Conservation (phyloP, 495 filamentous ascomycete species). For the Neurospora sp. region DNA sequence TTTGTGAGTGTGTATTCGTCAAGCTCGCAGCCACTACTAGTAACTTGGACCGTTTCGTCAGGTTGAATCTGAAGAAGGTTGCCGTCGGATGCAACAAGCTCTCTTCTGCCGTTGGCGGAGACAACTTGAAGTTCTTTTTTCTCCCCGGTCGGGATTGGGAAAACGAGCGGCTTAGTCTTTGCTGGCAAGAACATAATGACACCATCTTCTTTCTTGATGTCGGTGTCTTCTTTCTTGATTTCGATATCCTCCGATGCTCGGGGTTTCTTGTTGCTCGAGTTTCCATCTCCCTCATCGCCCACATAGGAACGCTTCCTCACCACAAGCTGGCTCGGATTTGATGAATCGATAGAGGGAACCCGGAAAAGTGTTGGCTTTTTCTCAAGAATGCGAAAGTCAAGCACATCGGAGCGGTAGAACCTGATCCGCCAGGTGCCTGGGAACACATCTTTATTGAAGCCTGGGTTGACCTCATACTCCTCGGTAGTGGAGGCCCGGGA, state of each 20-base stretch:
- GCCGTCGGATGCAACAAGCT: constrained; percentile 17
- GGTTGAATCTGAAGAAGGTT: constrained; percentile 30
- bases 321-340: constrained; percentile 14
- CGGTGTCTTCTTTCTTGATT: constrained; percentile 12
- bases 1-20: constrained; percentile 38
- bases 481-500: constrained; percentile 22
- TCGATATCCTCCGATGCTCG: constrained; percentile 20
- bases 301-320: constrained; percentile 33
- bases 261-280: constrained; percentile 25
- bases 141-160: constrained; percentile 28
- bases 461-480: constrained; percentile 33
- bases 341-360: constrained; percentile 11
- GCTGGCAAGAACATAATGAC: constrained; percentile 39
- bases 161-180: constrained; percentile 30
- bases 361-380: constrained; percentile 28
- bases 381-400: constrained; percentile 42
- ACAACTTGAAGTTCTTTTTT: constrained; percentile 30
- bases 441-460: constrained; percentile 27
- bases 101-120: constrained; percentile 21
- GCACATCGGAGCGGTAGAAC: constrained; percentile 28
- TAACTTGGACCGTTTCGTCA: constrained; percentile 31
- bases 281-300: constrained; percentile 23
- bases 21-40: constrained; percentile 27
- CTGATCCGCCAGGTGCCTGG: constrained; percentile 41
- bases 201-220: constrained; percentile 19